A percentile compares a stretch with the other conserved stretches of the same genome.
phyloP scores from a whole-genome alignment of 1,284 basidiomycete genomes.

The Microbotryomycetes sp. region DNA sequence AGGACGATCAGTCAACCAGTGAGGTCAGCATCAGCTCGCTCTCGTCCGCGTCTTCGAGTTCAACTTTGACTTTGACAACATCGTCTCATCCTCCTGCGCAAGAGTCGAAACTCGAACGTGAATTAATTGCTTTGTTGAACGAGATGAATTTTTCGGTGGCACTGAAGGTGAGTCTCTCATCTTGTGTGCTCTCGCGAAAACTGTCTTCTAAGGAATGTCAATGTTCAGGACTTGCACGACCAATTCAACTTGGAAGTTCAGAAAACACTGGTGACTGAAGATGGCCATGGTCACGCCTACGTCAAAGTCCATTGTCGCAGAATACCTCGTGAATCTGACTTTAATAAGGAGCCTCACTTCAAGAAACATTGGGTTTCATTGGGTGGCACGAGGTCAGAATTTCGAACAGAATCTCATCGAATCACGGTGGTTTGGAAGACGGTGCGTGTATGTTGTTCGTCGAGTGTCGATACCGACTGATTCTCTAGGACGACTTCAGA shows the following conservation, averaged over 20 bases:
- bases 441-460: no score
- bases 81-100: slow-evolving; percentile 20
- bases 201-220: no score
- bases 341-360: slow-evolving; percentile 15
- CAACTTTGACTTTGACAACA: no score
- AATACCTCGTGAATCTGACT: slow-evolving; percentile 15
- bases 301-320: slow-evolving; percentile 28
- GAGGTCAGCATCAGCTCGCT: not conserved
- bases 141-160: slow-evolving; percentile 24
- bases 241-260: slow-evolving; percentile 14
- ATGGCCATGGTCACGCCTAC: slow-evolving; percentile 26
- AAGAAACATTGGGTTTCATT: slow-evolving; percentile 21
- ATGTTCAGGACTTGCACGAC: slow-evolving; percentile 26
- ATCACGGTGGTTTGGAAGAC: slow-evolving; percentile 28
- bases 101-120: not conserved
- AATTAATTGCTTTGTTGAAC: not conserved
- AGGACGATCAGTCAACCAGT: not conserved
- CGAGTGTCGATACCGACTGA: no score
- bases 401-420: slow-evolving; percentile 18
- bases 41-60: not conserved
- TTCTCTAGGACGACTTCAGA: no score
- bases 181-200: no score
- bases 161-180: not conserved
- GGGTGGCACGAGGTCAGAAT: slow-evolving; percentile 22
- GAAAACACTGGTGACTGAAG: slow-evolving; percentile 26